Conservation (phyloP, 2,329 filamentous ascomycete genomes). For the Pseudogymnoascus sp. region DNA sequence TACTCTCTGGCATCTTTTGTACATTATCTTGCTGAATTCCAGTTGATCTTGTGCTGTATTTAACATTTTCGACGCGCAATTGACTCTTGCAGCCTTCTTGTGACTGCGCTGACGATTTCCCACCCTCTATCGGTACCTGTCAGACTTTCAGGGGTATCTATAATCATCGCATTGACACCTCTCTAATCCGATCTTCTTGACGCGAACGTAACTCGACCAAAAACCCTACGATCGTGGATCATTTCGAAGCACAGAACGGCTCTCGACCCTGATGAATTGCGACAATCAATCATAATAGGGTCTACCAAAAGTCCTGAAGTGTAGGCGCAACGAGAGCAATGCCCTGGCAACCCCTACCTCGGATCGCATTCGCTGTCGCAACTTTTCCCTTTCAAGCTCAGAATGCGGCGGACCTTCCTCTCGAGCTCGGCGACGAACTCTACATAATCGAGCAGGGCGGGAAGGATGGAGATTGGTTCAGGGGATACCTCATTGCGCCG, state of each 20-base stretch:
- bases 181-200: not conserved
- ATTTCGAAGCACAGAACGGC: not conserved
- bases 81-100: not conserved
- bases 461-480: constrained; percentile 77
- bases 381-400: constrained; percentile 87
- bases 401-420: constrained; percentile 80
- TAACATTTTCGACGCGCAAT: not conserved
- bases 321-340: constrained; percentile 39
- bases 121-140: constrained; percentile 5
- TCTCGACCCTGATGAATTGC: constrained; percentile 3
- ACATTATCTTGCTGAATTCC: not conserved
- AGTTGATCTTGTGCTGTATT: not conserved
- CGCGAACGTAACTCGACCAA: not conserved
- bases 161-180: not conserved
- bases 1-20: not conserved
- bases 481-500: constrained; percentile 90
- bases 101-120: not conserved
- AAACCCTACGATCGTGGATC: not conserved
- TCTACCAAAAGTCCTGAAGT: not conserved
- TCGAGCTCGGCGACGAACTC: constrained; percentile 95
- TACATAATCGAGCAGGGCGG: constrained; percentile 98
- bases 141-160: constrained; percentile 5
- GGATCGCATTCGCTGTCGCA: constrained; percentile 96
- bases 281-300: constrained; percentile 1
- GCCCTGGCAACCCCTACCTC: constrained; percentile 95